Evolutionary conservation across 2,329 filamentous ascomycete species (phyloP).

Genomic region (Didymella arachidicola): DNA sequence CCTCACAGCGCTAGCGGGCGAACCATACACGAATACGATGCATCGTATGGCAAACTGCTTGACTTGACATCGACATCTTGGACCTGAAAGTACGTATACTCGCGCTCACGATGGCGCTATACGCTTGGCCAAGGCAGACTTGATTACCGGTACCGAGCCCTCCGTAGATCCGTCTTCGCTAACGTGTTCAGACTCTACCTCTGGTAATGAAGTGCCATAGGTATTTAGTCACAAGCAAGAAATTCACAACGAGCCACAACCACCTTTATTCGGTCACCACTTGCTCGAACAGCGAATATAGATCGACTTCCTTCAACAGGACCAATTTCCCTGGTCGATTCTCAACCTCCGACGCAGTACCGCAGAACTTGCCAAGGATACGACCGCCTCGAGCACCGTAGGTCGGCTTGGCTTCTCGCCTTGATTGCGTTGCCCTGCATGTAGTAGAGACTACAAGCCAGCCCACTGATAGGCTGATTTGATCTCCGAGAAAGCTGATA

Average conservation of each 20-base stretch:
- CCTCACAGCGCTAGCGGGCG: not conserved
- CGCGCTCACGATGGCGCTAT: not conserved
- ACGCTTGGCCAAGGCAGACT: not conserved
- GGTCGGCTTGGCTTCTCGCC: not conserved
- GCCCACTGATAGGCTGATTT: not conserved
- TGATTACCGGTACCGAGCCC: not conserved
- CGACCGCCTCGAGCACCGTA: not conserved
- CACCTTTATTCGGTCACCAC: too few species aligned
- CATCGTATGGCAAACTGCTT: not conserved
- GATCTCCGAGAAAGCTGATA: not conserved
- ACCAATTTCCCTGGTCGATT: too few species aligned
- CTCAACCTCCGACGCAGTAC: not conserved
- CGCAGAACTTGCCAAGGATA: not conserved
- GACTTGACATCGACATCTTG: not conserved
- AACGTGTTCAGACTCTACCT: too few species aligned
- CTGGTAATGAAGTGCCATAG: too few species aligned
- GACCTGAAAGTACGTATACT: not conserved
- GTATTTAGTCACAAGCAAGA: too few species aligned
- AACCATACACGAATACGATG: constrained; percentile 1
- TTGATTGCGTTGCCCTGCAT: not conserved
- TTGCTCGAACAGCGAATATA: too few species aligned
- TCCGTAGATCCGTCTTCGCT: too few species aligned
- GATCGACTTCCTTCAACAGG: too few species aligned
- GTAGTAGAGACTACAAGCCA: not conserved
- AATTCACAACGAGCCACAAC: too few species aligned